Conservation (phyloP, 345 rosid species). For the Trapa incisa region DNA sequence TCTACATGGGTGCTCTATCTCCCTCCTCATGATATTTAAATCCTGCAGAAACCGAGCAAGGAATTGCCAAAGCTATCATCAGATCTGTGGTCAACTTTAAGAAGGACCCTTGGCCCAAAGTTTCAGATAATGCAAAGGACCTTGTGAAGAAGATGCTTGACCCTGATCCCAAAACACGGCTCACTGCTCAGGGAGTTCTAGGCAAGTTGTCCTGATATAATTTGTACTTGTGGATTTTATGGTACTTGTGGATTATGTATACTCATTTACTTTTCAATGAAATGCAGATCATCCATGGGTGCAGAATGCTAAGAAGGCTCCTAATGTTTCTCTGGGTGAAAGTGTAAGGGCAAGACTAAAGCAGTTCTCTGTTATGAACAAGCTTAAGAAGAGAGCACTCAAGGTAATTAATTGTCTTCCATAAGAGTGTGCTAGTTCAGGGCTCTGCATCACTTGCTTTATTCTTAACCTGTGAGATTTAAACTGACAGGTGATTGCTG, state of each 20-base stretch:
- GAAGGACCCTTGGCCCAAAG: not conserved
- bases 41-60: not conserved
- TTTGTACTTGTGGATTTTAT: not conserved
- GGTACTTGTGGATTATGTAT: too few species aligned
- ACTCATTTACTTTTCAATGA: too few species aligned
- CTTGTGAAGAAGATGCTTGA: not conserved
- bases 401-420: conserved; percentile 36
- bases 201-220: too few species aligned
- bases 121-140: not conserved
- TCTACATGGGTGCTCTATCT: too few species aligned
- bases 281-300: conserved; percentile 88
- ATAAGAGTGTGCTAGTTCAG: not conserved
- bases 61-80: not conserved
- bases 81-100: not conserved
- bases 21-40: too few species aligned
- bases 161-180: not conserved
- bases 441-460: not conserved
- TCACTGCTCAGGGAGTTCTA: not conserved
- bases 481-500: conserved; percentile 67
- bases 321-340: conserved; percentile 87
- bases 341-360: conserved; percentile 87
- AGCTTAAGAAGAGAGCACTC: conserved; percentile 95
- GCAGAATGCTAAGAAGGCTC: conserved; percentile 82
- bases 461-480: not conserved
- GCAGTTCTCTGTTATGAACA: conserved; percentile 94